phyloP scores from a whole-genome alignment of 108 stramenopile genomes.

The Aureococcus anophagefferens region DNA sequence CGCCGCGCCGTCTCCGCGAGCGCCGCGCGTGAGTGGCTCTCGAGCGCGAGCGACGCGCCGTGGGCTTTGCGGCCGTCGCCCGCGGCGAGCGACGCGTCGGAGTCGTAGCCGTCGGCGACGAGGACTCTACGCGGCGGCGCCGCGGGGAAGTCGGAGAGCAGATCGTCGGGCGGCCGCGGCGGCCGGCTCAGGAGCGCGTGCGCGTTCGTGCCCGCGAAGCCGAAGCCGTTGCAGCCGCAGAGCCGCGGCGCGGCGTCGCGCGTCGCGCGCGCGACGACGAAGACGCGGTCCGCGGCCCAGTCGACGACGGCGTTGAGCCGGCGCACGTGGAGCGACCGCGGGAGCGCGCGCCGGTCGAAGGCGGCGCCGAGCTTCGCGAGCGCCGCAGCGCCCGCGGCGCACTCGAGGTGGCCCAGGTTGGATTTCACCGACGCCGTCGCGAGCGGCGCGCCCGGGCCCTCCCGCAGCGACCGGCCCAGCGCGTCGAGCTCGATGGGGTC shows the following conservation, averaged over 20 bases:
- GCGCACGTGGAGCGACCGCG: not conserved
- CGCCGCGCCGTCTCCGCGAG: too few relatives aligned
- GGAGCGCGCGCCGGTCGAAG: slow-evolving; percentile 1
- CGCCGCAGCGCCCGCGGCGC: slow-evolving; percentile 20
- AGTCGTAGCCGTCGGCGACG: too few relatives aligned
- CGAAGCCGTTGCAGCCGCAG: slow-evolving; percentile 14
- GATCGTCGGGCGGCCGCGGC: too few relatives aligned
- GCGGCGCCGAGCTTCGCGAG: slow-evolving; percentile 6
- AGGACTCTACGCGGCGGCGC: too few relatives aligned
- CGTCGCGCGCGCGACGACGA: not conserved
- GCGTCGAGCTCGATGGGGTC: too few relatives aligned
- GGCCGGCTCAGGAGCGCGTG: slow-evolving; percentile 21
- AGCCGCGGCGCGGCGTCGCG: too few relatives aligned
- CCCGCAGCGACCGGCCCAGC: too few relatives aligned
- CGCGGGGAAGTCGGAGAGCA: too few relatives aligned
- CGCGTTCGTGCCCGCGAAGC: slow-evolving; percentile 26
- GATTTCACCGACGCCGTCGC: slow-evolving; percentile 14
- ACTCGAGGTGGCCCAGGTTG: slow-evolving; percentile 24
- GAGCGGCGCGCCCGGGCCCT: slow-evolving; percentile 21
- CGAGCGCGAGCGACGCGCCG: too few relatives aligned
- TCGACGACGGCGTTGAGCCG: not conserved
- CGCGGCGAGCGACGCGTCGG: too few relatives aligned
- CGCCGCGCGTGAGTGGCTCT: too few relatives aligned
- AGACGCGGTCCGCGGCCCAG: not conserved
- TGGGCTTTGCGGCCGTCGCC: too few relatives aligned